Conservation (phyloP, 371 early-diverging fungal genomes). For the Fennellomyces sp. region DNA sequence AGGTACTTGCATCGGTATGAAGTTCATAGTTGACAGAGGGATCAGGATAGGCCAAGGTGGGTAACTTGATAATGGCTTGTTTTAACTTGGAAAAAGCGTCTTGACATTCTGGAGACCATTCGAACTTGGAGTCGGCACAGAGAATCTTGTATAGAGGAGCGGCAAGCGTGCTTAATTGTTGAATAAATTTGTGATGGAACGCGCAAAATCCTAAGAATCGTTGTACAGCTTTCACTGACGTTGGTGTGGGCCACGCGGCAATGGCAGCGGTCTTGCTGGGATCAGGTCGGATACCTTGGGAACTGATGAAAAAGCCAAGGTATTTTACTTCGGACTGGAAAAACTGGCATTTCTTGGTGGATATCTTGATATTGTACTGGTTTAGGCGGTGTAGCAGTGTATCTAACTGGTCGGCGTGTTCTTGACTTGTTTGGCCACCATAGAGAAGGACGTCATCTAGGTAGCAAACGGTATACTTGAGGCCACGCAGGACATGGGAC, state of each 20-base stretch:
- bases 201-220: not conserved
- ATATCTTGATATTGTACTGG: not conserved
- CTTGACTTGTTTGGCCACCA: too few relatives aligned
- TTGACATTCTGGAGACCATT: too few relatives aligned
- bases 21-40: too few relatives aligned
- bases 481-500: conserved; percentile 21
- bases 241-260: not conserved
- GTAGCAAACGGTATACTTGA: not conserved
- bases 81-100: too few relatives aligned
- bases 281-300: not conserved
- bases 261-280: not conserved
- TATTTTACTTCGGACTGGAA: not conserved
- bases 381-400: too few relatives aligned
- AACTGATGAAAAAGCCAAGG: not conserved
- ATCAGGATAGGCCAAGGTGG: too few relatives aligned
- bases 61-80: not conserved
- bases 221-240: not conserved
- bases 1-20: not conserved
- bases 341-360: not conserved
- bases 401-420: too few relatives aligned
- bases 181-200: not conserved
- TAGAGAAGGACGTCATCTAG: not conserved
- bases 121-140: too few relatives aligned
- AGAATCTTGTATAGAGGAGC: not conserved
- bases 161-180: not conserved